Base-by-base conservation (phyloP, 139 green algal genomes). In the Chlorella sp. region DNA sequence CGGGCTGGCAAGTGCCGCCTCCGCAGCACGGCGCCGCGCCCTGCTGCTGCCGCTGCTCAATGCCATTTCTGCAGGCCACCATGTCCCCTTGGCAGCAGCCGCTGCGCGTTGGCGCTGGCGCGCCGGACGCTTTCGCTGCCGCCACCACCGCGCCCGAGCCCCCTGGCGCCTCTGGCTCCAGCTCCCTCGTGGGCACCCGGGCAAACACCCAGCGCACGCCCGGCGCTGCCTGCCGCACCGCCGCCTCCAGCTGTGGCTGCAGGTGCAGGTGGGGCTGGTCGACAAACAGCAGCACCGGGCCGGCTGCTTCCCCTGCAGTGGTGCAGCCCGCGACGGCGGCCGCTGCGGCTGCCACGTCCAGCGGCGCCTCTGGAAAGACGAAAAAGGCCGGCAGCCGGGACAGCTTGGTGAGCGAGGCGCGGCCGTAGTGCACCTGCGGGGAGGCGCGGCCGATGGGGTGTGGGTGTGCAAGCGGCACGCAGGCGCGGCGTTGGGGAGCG, bases 361-460 rank as follows among this genome's bases (percentile, higher is more conserved):
- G 51, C 12, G 51, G 58, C 38, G 66, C 12, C 60, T 76, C 71
- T 2, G 89, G 89, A 64, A 98, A 93, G 2, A 98, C 93, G 77
- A 93, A 96, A 63, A 88, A 87, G 9, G 91, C 88, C 31, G 91
- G 94, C 43, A 94, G 45, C 3, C 81, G 76, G 4, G 79, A 89
- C 17, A 94, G 81, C 12, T 83, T 71, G 15, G 79, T 87, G 31
- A 98, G 73, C 3, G 93, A 98, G 38, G 95, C 90, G 12, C 76
- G 80, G 35, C 95, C 95, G 77, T 96, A 98, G 71, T 98, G 95
- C 2, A 98, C 55, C 91, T 95, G 85, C n/a, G 27, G 56, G 29
- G n/a, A 17, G 31, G 19, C 23, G n/a, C n/a, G n/a, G n/a, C n/a
- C n/a, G 29, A 56, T 43, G 42, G 27, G n/a, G 45, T 2, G 2